phyloP scores from a whole-genome alignment of 208 protist species.

The Leishmania guyanensis region DNA sequence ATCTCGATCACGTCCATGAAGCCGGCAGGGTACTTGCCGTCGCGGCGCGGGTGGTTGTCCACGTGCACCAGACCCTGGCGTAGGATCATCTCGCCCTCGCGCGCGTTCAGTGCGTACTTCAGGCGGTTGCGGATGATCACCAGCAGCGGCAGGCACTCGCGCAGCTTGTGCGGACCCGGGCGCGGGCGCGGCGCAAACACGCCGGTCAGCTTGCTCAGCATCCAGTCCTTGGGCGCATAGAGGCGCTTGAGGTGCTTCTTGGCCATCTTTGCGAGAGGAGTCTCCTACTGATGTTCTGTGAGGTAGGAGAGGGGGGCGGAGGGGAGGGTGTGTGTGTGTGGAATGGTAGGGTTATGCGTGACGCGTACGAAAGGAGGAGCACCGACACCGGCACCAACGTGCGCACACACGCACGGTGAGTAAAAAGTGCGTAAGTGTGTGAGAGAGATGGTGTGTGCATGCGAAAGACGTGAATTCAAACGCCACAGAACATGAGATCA shows the following conservation, averaged over 20 bases:
- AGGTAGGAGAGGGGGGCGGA: too few species aligned
- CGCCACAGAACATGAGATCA: too few species aligned
- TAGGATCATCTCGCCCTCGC: constrained; percentile 97
- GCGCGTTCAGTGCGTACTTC: constrained; percentile 98
- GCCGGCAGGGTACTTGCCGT: constrained; percentile 98
- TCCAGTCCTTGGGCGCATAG: constrained; percentile 99
- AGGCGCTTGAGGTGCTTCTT: constrained; percentile 99
- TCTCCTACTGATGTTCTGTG: too few species aligned
- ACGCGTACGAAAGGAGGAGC: too few species aligned
- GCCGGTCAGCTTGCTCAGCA: constrained; percentile 99
- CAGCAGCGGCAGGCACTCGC: constrained; percentile 84
- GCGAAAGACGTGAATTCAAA: too few species aligned
- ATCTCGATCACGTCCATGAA: constrained; percentile 99
- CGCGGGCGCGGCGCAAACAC: constrained; percentile 97
- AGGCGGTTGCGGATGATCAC: constrained; percentile 91
- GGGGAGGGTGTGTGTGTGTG: too few species aligned
- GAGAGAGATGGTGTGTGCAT: too few species aligned
- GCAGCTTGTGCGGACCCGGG: constrained; percentile 98
- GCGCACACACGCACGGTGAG: too few species aligned
- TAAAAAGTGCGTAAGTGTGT: too few species aligned
- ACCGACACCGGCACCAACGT: too few species aligned
- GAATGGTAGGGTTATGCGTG: too few species aligned
- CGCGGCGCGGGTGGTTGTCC: constrained; percentile 97
- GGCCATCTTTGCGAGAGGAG: constrained; percentile 66
- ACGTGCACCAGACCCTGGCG: constrained; percentile 96